A percentile compares a stretch with the other conserved stretches of the same genome.
Conservation (phyloP, 164 flowering plant genomes). For the Macadamia tetraphylla region DNA sequence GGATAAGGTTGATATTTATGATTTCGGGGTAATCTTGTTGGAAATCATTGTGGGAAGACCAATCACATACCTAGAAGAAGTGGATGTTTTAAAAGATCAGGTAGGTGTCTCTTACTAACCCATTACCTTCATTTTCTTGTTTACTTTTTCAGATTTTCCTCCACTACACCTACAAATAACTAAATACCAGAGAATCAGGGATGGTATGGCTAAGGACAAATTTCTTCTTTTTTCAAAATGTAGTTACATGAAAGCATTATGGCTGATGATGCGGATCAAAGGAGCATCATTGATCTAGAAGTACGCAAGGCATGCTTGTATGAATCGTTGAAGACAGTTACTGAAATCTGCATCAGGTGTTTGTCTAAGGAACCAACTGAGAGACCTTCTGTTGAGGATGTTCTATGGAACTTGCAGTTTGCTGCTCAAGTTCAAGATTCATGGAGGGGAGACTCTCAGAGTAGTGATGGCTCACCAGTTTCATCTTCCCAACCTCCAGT, state of each 20-base stretch:
- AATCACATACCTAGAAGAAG: conserved; percentile 41
- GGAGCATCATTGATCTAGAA: conserved; percentile 48
- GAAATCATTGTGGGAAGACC: conserved; percentile 67
- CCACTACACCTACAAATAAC: too few relatives aligned
- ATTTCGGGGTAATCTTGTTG: conserved; percentile 77
- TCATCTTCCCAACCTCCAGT: conserved; percentile 27
- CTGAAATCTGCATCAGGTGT: conserved; percentile 66
- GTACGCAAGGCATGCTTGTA: conserved; percentile 38
- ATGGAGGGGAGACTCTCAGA: conserved; percentile 50
- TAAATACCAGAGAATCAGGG: too few relatives aligned
- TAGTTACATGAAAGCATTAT: conserved; percentile 47
- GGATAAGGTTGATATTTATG: conserved; percentile 60
- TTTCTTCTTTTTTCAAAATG: conserved; percentile 1
- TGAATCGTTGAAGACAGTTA: conserved; percentile 71
- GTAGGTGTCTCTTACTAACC: conserved; percentile 21
- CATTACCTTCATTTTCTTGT: neutral
- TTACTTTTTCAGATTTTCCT: too few relatives aligned
- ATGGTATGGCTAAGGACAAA: too few relatives aligned
- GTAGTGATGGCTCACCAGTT: conserved; percentile 67
- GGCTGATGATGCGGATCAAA: conserved; percentile 41
- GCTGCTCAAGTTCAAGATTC: conserved; percentile 92
- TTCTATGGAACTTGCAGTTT: conserved; percentile 95
- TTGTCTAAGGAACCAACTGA: conserved; percentile 49
- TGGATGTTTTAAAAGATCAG: conserved; percentile 41
- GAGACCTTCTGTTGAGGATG: conserved; percentile 87